A percentile compares a stretch with the other conserved stretches of the same genome.
phyloP scores from a whole-genome alignment of 2,329 filamentous ascomycete species.

The Pseudocercospora crystallina region DNA sequence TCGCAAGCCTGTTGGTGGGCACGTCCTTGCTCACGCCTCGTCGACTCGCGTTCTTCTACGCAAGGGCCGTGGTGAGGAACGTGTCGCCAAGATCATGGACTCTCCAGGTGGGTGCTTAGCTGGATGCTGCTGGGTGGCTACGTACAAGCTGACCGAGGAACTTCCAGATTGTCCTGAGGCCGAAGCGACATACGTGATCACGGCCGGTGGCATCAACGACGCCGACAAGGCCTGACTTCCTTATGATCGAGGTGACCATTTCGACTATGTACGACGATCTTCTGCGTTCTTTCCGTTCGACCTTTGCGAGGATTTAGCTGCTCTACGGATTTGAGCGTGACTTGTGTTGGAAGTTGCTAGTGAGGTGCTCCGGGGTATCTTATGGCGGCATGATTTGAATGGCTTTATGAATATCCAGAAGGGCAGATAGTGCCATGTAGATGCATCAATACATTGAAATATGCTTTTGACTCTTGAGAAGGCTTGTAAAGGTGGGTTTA shows the following conservation, averaged over 20 bases:
- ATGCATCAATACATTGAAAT: no score
- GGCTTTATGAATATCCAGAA: no score
- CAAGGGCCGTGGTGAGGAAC: slow-evolving; percentile 68
- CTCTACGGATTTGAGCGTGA: not conserved
- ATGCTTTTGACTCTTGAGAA: no score
- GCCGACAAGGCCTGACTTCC: slow-evolving; percentile 57
- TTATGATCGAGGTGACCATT: not conserved
- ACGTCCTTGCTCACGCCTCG: slow-evolving; percentile 68
- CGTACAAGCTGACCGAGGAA: no score
- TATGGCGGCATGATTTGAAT: not conserved
- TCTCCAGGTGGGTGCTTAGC: slow-evolving; percentile 54
- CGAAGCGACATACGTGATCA: slow-evolving; percentile 70
- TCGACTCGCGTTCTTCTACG: slow-evolving; percentile 65
- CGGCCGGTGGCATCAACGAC: slow-evolving; percentile 67
- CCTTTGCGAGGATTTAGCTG: slow-evolving; percentile 1
- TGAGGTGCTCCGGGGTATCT: not conserved
- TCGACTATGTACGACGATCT: slow-evolving; percentile 4
- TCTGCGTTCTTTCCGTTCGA: not conserved
- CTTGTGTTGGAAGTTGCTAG: slow-evolving; percentile 1
- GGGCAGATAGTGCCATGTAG: no score
- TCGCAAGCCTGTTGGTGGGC: slow-evolving; percentile 65
- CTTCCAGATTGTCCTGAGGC: slow-evolving; percentile 63
- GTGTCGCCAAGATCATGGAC: slow-evolving; percentile 68
- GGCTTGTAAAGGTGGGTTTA: no score
- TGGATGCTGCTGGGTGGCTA: no score